Evolutionary conservation across 768 basidiomycete genomes (phyloP).

Genomic region (Daedaleopsis sinensis): DNA sequence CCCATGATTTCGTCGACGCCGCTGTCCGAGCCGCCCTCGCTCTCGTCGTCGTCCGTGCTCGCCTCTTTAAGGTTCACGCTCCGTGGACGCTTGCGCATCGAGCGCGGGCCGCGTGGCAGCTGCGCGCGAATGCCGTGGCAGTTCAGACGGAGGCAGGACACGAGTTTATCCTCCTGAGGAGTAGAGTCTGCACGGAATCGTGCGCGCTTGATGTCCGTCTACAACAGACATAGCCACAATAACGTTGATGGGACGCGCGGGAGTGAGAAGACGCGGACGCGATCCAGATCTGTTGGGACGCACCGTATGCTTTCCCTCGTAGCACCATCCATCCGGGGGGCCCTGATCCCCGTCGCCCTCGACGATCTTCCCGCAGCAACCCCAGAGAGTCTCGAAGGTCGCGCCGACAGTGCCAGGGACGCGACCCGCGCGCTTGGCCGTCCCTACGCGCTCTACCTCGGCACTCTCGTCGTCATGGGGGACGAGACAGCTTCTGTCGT

Average conservation of each 20-base stretch:
- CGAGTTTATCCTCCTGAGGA: constrained; percentile 64
- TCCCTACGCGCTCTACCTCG: constrained; percentile 62
- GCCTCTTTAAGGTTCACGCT: constrained; percentile 28
- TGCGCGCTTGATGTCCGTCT: constrained; percentile 78
- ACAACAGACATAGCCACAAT: not conserved
- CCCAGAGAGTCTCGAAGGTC: constrained; percentile 61
- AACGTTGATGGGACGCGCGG: not conserved
- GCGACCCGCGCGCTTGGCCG: constrained; percentile 31
- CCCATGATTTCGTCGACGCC: constrained; percentile 35
- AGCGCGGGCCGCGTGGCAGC: constrained; percentile 25
- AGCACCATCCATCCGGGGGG: constrained; percentile 87
- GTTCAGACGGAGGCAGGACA: constrained; percentile 56
- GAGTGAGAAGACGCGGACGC: not conserved
- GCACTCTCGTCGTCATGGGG: constrained; percentile 84
- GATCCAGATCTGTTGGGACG: constrained; percentile 28
- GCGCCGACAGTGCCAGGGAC: constrained; percentile 31
- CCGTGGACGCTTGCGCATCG: constrained; percentile 33
- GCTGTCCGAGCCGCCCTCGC: constrained; percentile 33
- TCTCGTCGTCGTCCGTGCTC: constrained; percentile 30
- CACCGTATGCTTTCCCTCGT: constrained; percentile 80
- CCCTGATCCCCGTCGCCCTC: constrained; percentile 82
- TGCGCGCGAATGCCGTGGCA: constrained; percentile 49
- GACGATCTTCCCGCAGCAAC: constrained; percentile 72
- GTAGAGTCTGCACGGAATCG: constrained; percentile 80
- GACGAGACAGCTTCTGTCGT: constrained; percentile 68